Evolutionary conservation across 164 flowering plant species (phyloP), one percentile per base, ranked within the genome.

Genomic region (Piper longum): DNA sequence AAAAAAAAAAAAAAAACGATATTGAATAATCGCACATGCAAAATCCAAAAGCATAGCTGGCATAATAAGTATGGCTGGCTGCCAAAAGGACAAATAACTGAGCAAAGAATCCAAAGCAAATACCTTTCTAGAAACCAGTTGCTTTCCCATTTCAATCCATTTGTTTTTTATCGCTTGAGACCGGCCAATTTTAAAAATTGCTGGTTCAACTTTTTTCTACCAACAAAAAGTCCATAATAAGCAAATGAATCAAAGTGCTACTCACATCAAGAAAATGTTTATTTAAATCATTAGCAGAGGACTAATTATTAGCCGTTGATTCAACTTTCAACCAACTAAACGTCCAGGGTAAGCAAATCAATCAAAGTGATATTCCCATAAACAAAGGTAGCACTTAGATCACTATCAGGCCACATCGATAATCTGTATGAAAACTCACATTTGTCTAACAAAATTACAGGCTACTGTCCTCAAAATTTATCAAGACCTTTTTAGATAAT

Each of bases 91-190:
- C 26, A 56, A 26, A 41, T 16, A 61, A 57, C 54, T 61, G 56
- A 51, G 4, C 40, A 8, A 51, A 17, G 51, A 43, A 13, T 56
- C 19, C 12, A 59, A 67, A 13, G 9, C 39, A 13, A 41, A 48
- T 76, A 90, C 97, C 92, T 91, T 90, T 75, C 95, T 75, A 8
- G 83, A 73, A 2, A 85, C 82, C 48, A 70, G 70, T 58, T 76
- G 74, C 75, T 85, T 87, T 42, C 83, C 90, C 76, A 87, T 79
- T 13, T 84, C 91, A 62, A 95, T 76, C 99, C 99, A 95, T 70
- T 85, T 85, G 68, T 91, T 95, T 66, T 84, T 88, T 63, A 77
- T 77, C 19, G 96, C 99, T 71, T 85, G 85, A 41, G 76, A 60
- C 58, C 79, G 69, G 48, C 89, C 97, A 57, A 88, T 87, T 69